A percentile compares a stretch with the other conserved stretches of the same genome.
phyloP scores from a whole-genome alignment of 495 filamentous ascomycete species.

The Astrocystis sublimbata region DNA sequence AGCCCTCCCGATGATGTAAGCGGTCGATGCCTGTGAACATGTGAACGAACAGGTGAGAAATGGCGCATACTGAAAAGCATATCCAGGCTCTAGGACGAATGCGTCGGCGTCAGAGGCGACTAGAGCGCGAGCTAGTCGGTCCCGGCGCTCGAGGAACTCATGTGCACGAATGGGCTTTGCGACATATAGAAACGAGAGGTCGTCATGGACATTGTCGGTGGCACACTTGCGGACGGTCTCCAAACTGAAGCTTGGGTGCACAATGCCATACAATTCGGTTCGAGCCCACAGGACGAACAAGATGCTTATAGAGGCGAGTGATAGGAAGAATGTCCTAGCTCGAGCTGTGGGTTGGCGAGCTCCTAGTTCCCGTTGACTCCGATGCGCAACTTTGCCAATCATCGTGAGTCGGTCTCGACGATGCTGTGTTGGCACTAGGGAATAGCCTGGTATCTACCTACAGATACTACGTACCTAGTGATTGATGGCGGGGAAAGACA shows the following conservation, averaged over 20 bases:
- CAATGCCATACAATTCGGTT: no score
- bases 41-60: background rate
- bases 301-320: background rate
- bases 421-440: no score
- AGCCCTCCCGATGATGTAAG: background rate
- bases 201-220: conserved; percentile 42
- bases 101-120: conserved; percentile 46
- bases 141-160: background rate
- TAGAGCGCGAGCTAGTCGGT: conserved; percentile 42
- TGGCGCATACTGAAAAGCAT: conserved; percentile 49
- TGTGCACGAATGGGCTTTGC: conserved; percentile 37
- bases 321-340: background rate
- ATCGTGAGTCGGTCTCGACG: no score
- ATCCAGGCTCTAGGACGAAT: conserved; percentile 58
- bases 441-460: no score
- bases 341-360: background rate
- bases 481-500: no score
- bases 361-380: background rate
- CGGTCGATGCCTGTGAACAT: background rate
- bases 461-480: no score
- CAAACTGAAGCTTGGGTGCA: background rate
- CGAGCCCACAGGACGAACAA: background rate
- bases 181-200: conserved; percentile 47
- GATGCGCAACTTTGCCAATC: background rate
- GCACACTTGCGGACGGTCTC: conserved; percentile 47